phyloP scores from a whole-genome alignment of 176 grass and related monocot genomes.

The Chrysopogon serrulatus region DNA sequence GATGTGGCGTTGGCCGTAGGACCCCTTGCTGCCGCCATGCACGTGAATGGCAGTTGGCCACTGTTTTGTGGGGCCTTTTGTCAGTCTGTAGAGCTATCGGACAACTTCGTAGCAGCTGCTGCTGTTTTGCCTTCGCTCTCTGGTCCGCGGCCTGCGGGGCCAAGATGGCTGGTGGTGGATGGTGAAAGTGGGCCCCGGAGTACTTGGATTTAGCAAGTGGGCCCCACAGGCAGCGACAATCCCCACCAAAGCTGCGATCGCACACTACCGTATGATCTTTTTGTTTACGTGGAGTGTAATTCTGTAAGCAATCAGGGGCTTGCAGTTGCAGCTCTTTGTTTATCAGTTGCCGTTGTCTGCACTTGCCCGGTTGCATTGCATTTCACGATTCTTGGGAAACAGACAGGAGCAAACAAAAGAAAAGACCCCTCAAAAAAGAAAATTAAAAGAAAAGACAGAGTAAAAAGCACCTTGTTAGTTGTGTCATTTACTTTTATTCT shows the following conservation, averaged over 20 bases:
- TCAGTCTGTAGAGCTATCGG: neutral
- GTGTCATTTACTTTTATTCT: neutral
- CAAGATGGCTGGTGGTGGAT: neutral
- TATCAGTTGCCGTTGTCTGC: neutral
- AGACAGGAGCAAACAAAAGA: slow-evolving; percentile 6
- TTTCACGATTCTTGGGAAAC: slow-evolving; percentile 16
- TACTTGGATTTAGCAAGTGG: neutral
- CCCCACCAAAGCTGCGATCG: neutral
- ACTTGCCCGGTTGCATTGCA: neutral
- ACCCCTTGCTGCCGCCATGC: neutral
- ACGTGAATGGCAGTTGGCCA: slow-evolving; percentile 4
- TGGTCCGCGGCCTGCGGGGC: neutral
- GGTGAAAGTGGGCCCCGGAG: neutral
- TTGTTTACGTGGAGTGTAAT: slow-evolving; percentile 25
- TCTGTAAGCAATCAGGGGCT: slow-evolving; percentile 12
- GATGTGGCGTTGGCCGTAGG: neutral
- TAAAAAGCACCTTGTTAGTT: neutral
- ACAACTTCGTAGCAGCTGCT: neutral
- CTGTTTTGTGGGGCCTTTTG: neutral
- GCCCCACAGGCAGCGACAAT: neutral
- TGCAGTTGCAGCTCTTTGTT: neutral
- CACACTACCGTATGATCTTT: neutral
- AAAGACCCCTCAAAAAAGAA: neutral
- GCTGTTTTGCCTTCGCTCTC: neutral
- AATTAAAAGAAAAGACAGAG: neutral